phyloP scores from a whole-genome alignment of 768 basidiomycete genomes.

The Leccinum disarticulatum region DNA sequence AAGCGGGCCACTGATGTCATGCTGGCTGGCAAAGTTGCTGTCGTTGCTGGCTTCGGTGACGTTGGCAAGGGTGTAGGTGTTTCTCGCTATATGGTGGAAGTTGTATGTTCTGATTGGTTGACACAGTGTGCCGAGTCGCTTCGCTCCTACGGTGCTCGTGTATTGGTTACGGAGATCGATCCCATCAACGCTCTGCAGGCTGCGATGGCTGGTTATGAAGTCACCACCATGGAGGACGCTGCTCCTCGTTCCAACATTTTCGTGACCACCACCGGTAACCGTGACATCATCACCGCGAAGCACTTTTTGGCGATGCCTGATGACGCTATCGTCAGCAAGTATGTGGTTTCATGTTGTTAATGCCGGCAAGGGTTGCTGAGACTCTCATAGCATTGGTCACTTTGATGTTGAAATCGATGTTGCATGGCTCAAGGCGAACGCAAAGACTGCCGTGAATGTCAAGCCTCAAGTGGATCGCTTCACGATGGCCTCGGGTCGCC shows the following conservation, averaged over 20 bases:
- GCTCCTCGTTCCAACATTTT: conserved; percentile 88
- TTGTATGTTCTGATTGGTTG: conserved; percentile 2
- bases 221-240: conserved; percentile 97
- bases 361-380: conserved; percentile 10
- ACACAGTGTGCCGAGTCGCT: conserved; percentile 95
- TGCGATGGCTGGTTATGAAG: conserved; percentile 99
- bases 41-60: conserved; percentile 98
- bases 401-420: conserved; percentile 94
- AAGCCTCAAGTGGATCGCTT: conserved; percentile 99
- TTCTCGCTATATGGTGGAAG: neutral
- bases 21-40: conserved; percentile 99
- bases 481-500: conserved; percentile 89
- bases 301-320: conserved; percentile 96
- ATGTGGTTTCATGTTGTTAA: conserved; percentile 31
- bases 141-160: conserved; percentile 95
- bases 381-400: conserved; percentile 66
- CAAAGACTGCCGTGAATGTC: conserved; percentile 79
- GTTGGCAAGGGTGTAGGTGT: conserved; percentile 95
- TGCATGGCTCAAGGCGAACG: conserved; percentile 96
- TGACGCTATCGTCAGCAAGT: conserved; percentile 99
- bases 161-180: conserved; percentile 96
- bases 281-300: conserved; percentile 91
- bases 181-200: conserved; percentile 99
- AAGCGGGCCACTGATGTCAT: conserved; percentile 99
- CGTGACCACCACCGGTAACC: conserved; percentile 97